Conservation (phyloP, 2,329 filamentous ascomycete species). For the Monosporascus cannonballus region DNA sequence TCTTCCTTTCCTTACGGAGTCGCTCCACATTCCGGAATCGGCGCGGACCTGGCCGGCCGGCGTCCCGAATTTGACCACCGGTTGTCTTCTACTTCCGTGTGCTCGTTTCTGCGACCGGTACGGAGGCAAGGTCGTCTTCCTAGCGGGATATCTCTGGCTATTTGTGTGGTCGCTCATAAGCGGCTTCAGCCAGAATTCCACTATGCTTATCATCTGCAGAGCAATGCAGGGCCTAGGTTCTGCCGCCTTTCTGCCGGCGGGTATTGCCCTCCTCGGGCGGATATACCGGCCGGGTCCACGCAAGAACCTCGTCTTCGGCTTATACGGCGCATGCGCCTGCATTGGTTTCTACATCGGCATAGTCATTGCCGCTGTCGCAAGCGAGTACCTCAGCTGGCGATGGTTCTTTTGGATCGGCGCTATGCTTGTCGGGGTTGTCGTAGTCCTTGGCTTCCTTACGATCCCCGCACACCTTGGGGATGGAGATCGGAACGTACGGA, state of each 20-base stretch:
- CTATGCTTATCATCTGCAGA: constrained; percentile 68
- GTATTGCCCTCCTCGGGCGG: constrained; percentile 59
- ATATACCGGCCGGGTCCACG: constrained; percentile 61
- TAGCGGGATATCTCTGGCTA: constrained; percentile 58
- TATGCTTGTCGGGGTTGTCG: constrained; percentile 23
- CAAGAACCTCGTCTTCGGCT: constrained; percentile 57
- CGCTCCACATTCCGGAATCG: constrained; percentile 57
- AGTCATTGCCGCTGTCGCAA: constrained; percentile 56
- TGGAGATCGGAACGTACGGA: constrained; percentile 36
- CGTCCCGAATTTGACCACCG: constrained; percentile 51
- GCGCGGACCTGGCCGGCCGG: constrained; percentile 59
- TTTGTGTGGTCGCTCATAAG: constrained; percentile 61
- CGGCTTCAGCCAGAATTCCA: constrained; percentile 61
- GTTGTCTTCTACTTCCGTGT: constrained; percentile 54
- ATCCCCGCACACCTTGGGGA: constrained; percentile 24
- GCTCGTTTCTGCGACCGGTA: constrained; percentile 59
- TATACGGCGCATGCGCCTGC: constrained; percentile 51
- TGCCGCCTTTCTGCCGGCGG: constrained; percentile 64
- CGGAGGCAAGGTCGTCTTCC: constrained; percentile 55
- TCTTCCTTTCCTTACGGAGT: constrained; percentile 55
- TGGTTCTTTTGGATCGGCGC: constrained; percentile 66
- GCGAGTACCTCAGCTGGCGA: constrained; percentile 53
- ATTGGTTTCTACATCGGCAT: constrained; percentile 57
- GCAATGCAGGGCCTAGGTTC: constrained; percentile 69
- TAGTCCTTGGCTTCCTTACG: constrained; percentile 17